A percentile compares a stretch with the other conserved stretches of the same genome.
Evolutionary conservation across 148 eudicot genomes (phyloP).

Genomic region (Dysphania ambrosioides): DNA sequence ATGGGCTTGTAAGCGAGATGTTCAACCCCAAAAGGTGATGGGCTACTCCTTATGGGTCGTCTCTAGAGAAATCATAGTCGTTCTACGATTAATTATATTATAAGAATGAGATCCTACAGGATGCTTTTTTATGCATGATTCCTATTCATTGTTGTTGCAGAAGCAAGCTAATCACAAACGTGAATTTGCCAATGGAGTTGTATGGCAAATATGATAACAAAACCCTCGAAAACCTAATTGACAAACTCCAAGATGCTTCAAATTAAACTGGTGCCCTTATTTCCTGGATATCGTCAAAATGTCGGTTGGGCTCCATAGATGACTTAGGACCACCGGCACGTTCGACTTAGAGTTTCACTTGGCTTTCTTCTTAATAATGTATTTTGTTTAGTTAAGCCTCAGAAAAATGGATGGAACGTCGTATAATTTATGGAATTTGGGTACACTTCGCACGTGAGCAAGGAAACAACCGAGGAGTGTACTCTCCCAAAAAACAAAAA

Average conservation of each 20-base stretch:
- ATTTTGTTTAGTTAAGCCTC: background rate
- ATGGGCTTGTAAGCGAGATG: constrained; percentile 16
- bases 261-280: constrained; percentile 12
- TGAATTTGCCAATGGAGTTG: constrained; percentile 23
- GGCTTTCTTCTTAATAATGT: background rate
- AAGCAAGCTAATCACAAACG: constrained; percentile 16
- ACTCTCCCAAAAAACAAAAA: too few species aligned
- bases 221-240: constrained; percentile 23
- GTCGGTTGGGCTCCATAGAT: constrained; percentile 30
- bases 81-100: background rate
- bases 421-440: constrained; percentile 7
- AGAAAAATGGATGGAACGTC: background rate
- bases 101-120: background rate
- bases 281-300: background rate
- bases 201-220: constrained; percentile 16
- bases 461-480: background rate
- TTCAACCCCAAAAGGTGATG: constrained; percentile 14
- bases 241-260: too few species aligned
- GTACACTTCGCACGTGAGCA: constrained; percentile 9
- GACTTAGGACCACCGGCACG: constrained; percentile 20
- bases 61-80: constrained; percentile 5
- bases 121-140: background rate
- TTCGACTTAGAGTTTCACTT: background rate
- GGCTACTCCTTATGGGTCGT: background rate
- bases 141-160: background rate